phyloP scores from a whole-genome alignment of 371 early-diverging fungal genomes.

The Choanephora cucurbitarum region DNA sequence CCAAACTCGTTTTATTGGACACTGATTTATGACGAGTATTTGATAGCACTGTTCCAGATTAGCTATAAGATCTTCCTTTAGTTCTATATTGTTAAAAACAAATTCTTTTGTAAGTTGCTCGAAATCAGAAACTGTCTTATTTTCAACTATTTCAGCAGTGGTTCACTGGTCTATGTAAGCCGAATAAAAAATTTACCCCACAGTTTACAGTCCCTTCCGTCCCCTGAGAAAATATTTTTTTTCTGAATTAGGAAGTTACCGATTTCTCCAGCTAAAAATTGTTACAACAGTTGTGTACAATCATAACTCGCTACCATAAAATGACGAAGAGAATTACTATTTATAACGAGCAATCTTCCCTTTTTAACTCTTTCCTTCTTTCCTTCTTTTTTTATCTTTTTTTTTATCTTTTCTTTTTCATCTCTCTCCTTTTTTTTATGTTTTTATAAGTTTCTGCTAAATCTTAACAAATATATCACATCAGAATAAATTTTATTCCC shows the following conservation, averaged over 20 bases:
- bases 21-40: too few species aligned
- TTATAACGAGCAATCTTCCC: neutral
- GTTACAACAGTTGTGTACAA: neutral
- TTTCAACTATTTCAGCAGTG: too few species aligned
- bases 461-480: neutral
- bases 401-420: neutral
- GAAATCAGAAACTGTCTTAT: too few species aligned
- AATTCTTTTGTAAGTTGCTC: too few species aligned
- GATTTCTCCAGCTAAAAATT: neutral
- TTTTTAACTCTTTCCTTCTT: too few species aligned
- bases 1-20: too few species aligned
- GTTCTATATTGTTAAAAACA: too few species aligned
- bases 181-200: neutral
- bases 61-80: too few species aligned
- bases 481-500: neutral
- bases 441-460: neutral
- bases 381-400: neutral
- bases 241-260: neutral
- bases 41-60: too few species aligned
- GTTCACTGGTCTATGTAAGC: too few species aligned
- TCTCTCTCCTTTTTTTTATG: constrained; percentile 1
- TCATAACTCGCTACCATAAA: neutral
- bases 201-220: neutral
- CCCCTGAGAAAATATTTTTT: neutral
- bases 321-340: neutral